Evolutionary conservation across 2,329 filamentous ascomycete species (phyloP), one percentile per base, ranked within the genome.

Genomic region (Xylariaceae sp.): DNA sequence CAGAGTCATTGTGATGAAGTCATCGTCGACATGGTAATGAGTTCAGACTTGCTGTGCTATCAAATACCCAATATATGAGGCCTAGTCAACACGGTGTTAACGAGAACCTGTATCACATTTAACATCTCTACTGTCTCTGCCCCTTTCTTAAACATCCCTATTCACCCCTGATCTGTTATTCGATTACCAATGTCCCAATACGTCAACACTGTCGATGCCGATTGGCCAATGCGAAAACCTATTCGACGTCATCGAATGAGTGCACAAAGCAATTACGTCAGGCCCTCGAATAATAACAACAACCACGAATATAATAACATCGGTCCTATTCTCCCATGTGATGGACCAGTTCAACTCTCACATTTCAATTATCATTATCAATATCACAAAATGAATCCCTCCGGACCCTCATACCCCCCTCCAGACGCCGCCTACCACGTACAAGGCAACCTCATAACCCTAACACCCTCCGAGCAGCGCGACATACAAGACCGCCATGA

Each of bases 391-490:
- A 62, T 72, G 71, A 65, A 71, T 17, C 66, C 70, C 42, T 68
- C 68, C 15, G 64, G 63, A 51, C 63, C 62, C 37, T 51, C 67
- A 3, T 70, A 72, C 17, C 71, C 71, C 2, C 65, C 70, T 3
- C 57, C 57, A 9, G 57, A 58, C 44, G 59, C 66, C 0, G 68
- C 66, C 34, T 73, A 73, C 63, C 54, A 66, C 44, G 64, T 63
- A 4, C 58, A 65, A 57, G 66, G 64, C 42, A 72, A 72, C 56
- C 62, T 66, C 1, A 65, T 62, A 1, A 67, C 67, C n/a, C 61
- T 62, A 0, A 72, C 64, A 54, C 67, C 68, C 1, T 59, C 56
- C 0, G 70, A 73, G 57, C 59, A 67, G 52, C 59, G 50, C 30
- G 65, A 58, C 13, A 51, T 62, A 6, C 37, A 13, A 9, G 61